A percentile compares a stretch with the other conserved stretches of the same genome.
Conservation (phyloP, 176 grass and related monocot species). For the Zea luxurians region DNA sequence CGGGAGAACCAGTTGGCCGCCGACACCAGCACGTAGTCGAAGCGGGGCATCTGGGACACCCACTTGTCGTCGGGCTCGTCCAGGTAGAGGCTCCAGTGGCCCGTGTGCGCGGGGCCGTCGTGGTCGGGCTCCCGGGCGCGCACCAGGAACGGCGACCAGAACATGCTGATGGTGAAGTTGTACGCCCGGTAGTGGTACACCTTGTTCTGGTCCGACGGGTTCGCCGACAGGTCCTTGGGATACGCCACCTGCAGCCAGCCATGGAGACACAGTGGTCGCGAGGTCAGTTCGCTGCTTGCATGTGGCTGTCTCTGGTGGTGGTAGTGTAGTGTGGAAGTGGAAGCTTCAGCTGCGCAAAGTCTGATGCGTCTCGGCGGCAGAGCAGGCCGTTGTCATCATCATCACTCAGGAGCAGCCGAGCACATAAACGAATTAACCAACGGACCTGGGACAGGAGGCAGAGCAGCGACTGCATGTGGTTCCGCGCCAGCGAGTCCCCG, state of each 20-base stretch:
- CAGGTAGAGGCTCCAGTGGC: slow-evolving; percentile 72
- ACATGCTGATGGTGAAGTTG: slow-evolving; percentile 74
- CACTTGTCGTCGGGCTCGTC: slow-evolving; percentile 67
- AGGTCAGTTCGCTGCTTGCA: too few species aligned
- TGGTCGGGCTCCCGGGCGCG: slow-evolving; percentile 43
- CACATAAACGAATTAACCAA: too few species aligned
- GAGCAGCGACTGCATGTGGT: slow-evolving; percentile 66
- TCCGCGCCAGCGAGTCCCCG: slow-evolving; percentile 53
- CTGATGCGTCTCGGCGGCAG: not conserved
- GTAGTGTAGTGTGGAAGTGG: too few species aligned
- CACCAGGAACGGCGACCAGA: slow-evolving; percentile 87
- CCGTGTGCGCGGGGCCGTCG: slow-evolving; percentile 51
- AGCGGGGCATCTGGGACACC: slow-evolving; percentile 54
- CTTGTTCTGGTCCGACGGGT: slow-evolving; percentile 50
- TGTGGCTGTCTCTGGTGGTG: too few species aligned
- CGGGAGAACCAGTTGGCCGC: slow-evolving; percentile 79
- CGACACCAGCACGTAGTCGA: slow-evolving; percentile 80
- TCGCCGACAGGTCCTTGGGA: slow-evolving; percentile 55
- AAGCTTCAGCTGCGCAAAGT: too few species aligned
- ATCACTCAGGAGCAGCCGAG: not conserved
- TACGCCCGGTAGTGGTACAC: slow-evolving; percentile 57
- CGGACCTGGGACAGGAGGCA: slow-evolving; percentile 55
- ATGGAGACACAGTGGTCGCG: not conserved
- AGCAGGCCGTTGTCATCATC: not conserved
- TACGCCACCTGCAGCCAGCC: slow-evolving; percentile 31